Conservation (phyloP, 768 basidiomycete genomes). For the Mycena amicta region DNA sequence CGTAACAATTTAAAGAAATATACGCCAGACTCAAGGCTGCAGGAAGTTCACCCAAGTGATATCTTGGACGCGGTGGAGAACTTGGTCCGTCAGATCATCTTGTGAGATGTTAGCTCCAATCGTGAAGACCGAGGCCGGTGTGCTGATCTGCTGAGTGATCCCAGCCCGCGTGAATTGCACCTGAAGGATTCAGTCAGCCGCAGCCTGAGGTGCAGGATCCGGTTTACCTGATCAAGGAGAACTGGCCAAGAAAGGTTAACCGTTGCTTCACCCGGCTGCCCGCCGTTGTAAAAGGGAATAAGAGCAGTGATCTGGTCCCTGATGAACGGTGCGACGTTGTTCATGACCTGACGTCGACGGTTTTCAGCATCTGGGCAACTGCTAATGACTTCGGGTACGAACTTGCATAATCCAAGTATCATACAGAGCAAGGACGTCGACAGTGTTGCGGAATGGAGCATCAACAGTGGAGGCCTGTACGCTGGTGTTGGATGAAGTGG, state of each 20-base stretch:
- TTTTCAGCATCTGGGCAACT: too few relatives aligned
- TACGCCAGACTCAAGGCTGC: neutral
- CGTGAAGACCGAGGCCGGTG: neutral
- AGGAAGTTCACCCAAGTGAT: neutral
- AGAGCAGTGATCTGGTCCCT: neutral
- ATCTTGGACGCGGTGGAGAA: neutral
- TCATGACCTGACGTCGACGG: neutral
- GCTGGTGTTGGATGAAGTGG: too few relatives aligned
- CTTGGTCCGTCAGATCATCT: neutral
- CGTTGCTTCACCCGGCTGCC: neutral
- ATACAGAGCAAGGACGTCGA: neutral
- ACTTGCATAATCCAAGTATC: slow-evolving; percentile 8
- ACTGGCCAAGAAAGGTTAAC: neutral
- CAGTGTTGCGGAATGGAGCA: slow-evolving; percentile 1
- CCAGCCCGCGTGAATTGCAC: too few relatives aligned
- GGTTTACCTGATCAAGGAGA: neutral
- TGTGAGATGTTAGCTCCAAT: neutral
- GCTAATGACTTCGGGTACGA: too few relatives aligned
- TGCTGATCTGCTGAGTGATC: neutral
- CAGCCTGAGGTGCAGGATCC: neutral
- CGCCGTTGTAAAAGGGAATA: neutral
- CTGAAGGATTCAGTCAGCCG: neutral
- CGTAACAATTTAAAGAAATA: too few relatives aligned
- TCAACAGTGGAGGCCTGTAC: slow-evolving; percentile 2
- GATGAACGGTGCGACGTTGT: neutral